Base-by-base conservation (phyloP, 1,284 basidiomycete species). In the Ceratobasidium sp. region DNA sequence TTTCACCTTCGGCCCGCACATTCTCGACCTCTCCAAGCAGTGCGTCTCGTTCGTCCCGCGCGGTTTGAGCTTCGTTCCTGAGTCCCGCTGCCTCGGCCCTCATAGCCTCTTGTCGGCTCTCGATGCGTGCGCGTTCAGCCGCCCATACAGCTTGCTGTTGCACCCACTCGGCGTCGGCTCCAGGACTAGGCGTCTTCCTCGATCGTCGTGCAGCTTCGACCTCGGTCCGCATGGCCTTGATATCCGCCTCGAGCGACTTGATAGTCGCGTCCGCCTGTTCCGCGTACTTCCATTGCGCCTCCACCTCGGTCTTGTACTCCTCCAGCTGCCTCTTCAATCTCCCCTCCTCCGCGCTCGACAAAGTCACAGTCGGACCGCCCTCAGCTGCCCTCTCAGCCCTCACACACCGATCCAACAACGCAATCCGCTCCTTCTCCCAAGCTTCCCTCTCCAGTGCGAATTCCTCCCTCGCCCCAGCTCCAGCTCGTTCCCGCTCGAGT, bases 281-380 rank as follows among this genome's bases (percentile, higher is more conserved):
- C 9, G 71, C 71, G 44, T 63, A 73, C 19, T 63, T 73, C 71
- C 71, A 73, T 50, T 73, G 71, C 31, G 71, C 57, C 59, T 73
- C 47, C 22, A 73, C 71, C 48, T 73, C 71, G 29, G 47, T 29
- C 59, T 63, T 62, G 50, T 73, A 73, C n/a, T 73, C 59, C 15
- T 73, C 71, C 59, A 73, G 31, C 48, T 73, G 45, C 19, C 33
- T 15, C 14, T 59, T 29, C 17, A 73, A 48, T 50, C 54, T 73
- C 11, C 53, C 57, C 7, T 73, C 64, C 36, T 11, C 36, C 11
- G 6, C 36, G 11, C 36, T 41, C 36, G 36, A 4, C 27, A 29
- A 22, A 8, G 48, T 31, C 9, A 31, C 7, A 24, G 4, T 19
- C 44, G n/a, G 44, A 14, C 54, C 62, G 11, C 36, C 36, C 53